Base-by-base conservation (phyloP, 495 filamentous ascomycete species). In the Talaromyces nanjingensis region DNA sequence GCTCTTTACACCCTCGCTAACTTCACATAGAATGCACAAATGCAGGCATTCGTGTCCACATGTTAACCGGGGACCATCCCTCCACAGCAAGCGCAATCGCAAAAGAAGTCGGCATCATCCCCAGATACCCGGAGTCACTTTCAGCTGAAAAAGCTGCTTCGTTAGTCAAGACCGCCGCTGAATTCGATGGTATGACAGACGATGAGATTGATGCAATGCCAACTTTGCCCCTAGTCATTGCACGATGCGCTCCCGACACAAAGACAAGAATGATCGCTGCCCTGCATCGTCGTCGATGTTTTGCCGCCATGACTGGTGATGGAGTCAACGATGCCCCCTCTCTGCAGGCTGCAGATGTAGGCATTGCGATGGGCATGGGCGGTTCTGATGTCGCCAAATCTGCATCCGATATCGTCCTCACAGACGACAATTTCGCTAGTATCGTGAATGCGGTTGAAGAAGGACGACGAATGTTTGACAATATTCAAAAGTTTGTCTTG, bases 381-480 rank as follows among this genome's bases (percentile, higher is more conserved):
- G 92, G 92, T 4, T 92, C 89, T 25, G 92, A 96, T 65, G 92
- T 96, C n/a, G 92, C 92, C 27, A 96, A 93, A 71, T 90, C 89
- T 37, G 91, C 91, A 2, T 87, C 91, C 4, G 91, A 93, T 71
- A 92, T 96, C 70, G 90, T 96, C 11, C 76, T 96, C 22, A 93
- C 91, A 0, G 90, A 94, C 72, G 92, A 96, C 73, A 93, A 96
- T 72, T 94, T 94, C 67, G 87, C 89, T 0, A 86, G 82, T 18
- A 91, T 92, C 60, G 83, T 90, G 22, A 88, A 84, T 24, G 88
- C 88, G 6, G 85, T 91, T 64, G 83, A 86, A 60, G 88, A 92
- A 71, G 89, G 89, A 1, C 75, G 89, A 29, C 77, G 89, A 61
- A 83, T 92, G 70, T 92, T 91, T 70, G 87, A 89, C 66, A 92